Conservation (phyloP, 2,329 filamentous ascomycete genomes). For the Venturia aucupariae region DNA sequence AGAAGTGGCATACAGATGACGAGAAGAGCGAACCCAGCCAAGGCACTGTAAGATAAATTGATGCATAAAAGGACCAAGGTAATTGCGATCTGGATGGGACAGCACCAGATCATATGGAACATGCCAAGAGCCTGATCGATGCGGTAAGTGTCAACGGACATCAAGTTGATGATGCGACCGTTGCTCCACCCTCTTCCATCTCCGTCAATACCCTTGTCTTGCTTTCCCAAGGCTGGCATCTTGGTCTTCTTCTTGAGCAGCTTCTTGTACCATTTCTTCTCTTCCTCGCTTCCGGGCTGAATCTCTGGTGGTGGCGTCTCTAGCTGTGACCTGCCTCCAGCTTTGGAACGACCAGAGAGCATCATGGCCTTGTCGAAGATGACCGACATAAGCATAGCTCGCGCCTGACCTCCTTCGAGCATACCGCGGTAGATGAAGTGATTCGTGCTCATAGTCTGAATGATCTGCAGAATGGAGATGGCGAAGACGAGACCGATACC, state of each 20-base stretch:
- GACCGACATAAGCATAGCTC: conserved; percentile 72
- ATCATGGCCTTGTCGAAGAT: conserved; percentile 92
- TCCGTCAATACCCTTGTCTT: conserved; percentile 44
- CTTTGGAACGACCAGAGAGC: conserved; percentile 77
- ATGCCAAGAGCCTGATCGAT: conserved; percentile 80
- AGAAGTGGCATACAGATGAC: conserved; percentile 69
- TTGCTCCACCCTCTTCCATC: conserved; percentile 85
- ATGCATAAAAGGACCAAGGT: conserved; percentile 72
- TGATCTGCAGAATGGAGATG: conserved; percentile 74
- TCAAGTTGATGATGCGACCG: conserved; percentile 81
- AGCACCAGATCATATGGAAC: conserved; percentile 87
- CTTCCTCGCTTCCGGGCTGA: conserved; percentile 39
- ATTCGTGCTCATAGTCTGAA: conserved; percentile 71
- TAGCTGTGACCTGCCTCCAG: conserved; percentile 52
- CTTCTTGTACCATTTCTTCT: conserved; percentile 43
- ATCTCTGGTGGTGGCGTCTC: conserved; percentile 34
- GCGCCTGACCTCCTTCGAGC: conserved; percentile 76
- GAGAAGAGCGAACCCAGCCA: conserved; percentile 78
- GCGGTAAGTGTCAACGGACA: conserved; percentile 92
- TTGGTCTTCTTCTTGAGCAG: conserved; percentile 33
- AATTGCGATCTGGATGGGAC: conserved; percentile 67
- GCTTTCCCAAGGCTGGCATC: conserved; percentile 32
- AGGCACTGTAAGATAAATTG: conserved; percentile 82
- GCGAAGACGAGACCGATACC: conserved; percentile 79
- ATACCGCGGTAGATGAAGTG: conserved; percentile 92